These are phyloP conservation scores for Linnemannia hyalina DNA, from an alignment of 192 early-diverging fungal species.

Conservation along the genomic window DNA sequence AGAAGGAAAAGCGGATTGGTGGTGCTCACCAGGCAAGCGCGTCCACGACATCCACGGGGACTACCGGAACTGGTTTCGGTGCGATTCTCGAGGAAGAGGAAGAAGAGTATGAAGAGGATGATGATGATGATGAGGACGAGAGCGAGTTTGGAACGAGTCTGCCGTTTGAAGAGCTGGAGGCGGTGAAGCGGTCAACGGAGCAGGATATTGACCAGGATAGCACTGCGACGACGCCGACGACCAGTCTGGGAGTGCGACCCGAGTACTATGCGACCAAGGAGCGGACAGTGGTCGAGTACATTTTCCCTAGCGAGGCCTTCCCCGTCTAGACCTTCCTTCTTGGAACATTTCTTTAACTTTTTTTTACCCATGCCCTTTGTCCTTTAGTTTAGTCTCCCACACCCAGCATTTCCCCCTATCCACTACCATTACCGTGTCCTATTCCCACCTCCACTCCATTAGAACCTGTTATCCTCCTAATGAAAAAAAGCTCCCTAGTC, in stretches of 20 bases:
- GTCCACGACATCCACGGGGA: not conserved
- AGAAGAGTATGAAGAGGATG: slow-evolving; percentile 33
- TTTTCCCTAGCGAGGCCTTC: slow-evolving; percentile 51
- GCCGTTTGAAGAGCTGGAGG: slow-evolving; percentile 32
- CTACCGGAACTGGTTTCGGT: not conserved
- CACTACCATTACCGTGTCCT: not conserved
- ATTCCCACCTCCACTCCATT: not conserved
- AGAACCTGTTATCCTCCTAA: not conserved
- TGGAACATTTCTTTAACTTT: not conserved
- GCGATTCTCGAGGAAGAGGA: slow-evolving; percentile 36
- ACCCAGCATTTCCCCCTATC: not conserved
- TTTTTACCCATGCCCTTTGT: not conserved
- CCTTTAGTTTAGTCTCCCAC: not conserved
- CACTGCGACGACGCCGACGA: slow-evolving; percentile 21
- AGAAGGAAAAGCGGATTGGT: not conserved
- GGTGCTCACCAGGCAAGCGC: not conserved
- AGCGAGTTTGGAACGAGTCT: slow-evolving; percentile 32
- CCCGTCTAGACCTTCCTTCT: not conserved
- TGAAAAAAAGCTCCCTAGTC: too few relatives aligned
- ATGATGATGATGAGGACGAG: slow-evolving; percentile 34
- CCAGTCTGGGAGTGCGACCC: slow-evolving; percentile 7
- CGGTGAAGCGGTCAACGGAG: slow-evolving; percentile 17
- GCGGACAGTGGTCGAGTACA: slow-evolving; percentile 54
- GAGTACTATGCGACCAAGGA: slow-evolving; percentile 56
- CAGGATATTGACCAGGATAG: slow-evolving; percentile 18